phyloP scores from a whole-genome alignment of 2,329 filamentous ascomycete genomes.

The Coniochaeta prunicola region DNA sequence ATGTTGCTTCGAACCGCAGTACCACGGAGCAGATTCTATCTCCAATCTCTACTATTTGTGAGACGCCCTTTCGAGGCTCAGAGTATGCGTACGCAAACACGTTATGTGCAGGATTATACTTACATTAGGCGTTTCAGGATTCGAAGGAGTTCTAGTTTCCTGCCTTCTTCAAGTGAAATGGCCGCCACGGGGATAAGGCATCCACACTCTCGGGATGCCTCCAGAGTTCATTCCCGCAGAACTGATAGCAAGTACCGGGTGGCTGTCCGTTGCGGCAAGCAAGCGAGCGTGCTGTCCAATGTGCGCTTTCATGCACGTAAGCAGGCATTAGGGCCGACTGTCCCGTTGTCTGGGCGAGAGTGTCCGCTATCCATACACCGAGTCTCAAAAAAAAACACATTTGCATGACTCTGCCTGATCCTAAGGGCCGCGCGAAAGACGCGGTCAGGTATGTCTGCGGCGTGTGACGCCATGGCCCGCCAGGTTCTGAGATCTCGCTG shows the following conservation, averaged over 20 bases:
- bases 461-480: background rate
- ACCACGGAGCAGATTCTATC: background rate
- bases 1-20: background rate
- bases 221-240: background rate
- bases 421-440: background rate
- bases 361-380: too few relatives aligned
- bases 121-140: background rate
- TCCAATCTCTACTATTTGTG: background rate
- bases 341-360: background rate
- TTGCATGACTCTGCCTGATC: background rate
- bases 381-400: too few relatives aligned
- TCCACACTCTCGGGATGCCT: background rate
- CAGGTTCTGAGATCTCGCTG: background rate
- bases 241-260: background rate
- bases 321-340: background rate
- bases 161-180: too few relatives aligned
- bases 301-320: background rate
- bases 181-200: too few relatives aligned
- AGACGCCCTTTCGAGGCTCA: background rate
- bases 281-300: background rate
- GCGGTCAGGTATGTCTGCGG: too few relatives aligned
- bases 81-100: background rate
- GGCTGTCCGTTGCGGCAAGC: background rate
- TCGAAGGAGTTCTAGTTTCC: too few relatives aligned
- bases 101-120: background rate